Conservation (phyloP, 2,329 filamentous ascomycete genomes). For the Xylariales sp. region DNA sequence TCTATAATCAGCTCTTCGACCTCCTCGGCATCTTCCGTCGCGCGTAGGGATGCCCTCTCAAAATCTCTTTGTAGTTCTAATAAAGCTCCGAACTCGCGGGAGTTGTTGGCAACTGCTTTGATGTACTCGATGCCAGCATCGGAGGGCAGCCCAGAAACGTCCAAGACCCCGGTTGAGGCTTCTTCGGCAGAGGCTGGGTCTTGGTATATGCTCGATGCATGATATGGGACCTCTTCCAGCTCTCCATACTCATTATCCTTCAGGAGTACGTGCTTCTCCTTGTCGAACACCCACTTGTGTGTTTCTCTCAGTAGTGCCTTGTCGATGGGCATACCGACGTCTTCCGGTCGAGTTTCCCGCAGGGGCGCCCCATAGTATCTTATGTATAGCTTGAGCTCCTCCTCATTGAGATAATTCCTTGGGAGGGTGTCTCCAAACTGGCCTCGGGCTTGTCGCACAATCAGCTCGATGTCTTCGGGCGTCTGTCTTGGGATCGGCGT, state of each 20-base stretch:
- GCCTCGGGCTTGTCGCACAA: constrained; percentile 68
- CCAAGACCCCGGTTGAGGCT: constrained; percentile 15
- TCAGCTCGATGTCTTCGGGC: constrained; percentile 46
- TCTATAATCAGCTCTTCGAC: constrained; percentile 29
- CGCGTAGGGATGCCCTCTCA: constrained; percentile 34
- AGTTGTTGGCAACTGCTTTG: constrained; percentile 45
- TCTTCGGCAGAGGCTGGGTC: constrained; percentile 20
- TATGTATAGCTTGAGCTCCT: constrained; percentile 73
- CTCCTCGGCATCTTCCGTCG: constrained; percentile 22
- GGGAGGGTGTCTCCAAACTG: constrained; percentile 76
- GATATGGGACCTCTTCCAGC: constrained; percentile 58
- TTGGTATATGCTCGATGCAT: constrained; percentile 10
- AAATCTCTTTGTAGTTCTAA: constrained; percentile 55
- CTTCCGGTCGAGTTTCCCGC: constrained; percentile 54
- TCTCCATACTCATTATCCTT: constrained; percentile 51
- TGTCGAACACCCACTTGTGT: constrained; percentile 12
- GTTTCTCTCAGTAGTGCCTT: constrained; percentile 11
- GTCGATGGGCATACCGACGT: constrained; percentile 46
- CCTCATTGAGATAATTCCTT: constrained; percentile 60
- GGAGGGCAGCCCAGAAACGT: constrained; percentile 17
- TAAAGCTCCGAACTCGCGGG: constrained; percentile 51
- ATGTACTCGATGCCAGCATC: constrained; percentile 37
- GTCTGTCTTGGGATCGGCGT: constrained; percentile 7
- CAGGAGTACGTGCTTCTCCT: constrained; percentile 43
- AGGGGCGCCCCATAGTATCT: constrained; percentile 76